Base-by-base conservation (phyloP, 2,329 filamentous ascomycete genomes). In the Ophiostoma triangulosporum region DNA sequence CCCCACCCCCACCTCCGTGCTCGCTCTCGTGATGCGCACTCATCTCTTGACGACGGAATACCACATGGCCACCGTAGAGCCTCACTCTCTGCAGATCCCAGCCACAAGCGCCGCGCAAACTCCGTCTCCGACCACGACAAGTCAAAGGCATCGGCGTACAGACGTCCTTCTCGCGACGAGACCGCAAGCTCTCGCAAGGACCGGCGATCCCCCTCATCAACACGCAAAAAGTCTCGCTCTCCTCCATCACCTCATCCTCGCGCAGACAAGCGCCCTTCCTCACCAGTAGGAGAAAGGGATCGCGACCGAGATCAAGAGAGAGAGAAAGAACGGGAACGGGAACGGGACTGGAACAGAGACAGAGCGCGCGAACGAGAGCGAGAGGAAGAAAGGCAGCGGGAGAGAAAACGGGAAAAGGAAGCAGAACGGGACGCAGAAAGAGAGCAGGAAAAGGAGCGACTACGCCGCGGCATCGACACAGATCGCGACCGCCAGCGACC, bases 61-160 rank as follows among this genome's bases (percentile, higher is more conserved):
- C 1, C 52, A 1, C 15, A 52, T 11, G 53, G 52, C 17, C 52
- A 46, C 7, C 27, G 31, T 2, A 54, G 8, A 17, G 48, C 26
- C 15, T 27, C 53, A 1, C 17, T 33, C 9, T 56, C 59, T 1
- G 48, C 56, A 7, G 59, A 56, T n/a, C 52, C 59, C 1, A 33
- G 52, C 14, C 45, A 31, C 8, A 63, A 59, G 26, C 70, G 70
- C 27, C 69, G 71, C 31, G 56, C 67, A 6, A 63, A 64, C 17
- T 61, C 59, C 11, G 61, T 53, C 14, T 54, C 55, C n/a, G 61
- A 62, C n/a, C 35, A 58, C 2, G 57, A 58, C 20, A 59, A 54
- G 3, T 48, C 55, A 2, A 51, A 58, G 17, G 52, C 55, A 26
- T 35, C 57, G 0, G 55, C 57, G 2, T 54, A 58, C 33, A 57